phyloP scores from a whole-genome alignment of 2,329 filamentous ascomycete genomes.

The Sporothrix phasma region DNA sequence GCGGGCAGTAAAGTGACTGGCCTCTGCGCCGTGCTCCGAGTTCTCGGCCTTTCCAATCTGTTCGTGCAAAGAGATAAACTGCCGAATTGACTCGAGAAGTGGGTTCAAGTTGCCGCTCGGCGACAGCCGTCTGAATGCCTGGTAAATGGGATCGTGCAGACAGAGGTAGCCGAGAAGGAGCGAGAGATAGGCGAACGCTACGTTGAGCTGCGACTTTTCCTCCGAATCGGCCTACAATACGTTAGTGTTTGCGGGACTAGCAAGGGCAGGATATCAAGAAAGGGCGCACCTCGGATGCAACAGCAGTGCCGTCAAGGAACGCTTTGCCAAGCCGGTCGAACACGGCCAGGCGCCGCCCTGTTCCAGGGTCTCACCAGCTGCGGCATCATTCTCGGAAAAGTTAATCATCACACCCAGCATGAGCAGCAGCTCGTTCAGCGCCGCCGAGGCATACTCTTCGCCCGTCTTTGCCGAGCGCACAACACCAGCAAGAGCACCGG shows the following conservation, averaged over 20 bases:
- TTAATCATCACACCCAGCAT: slow-evolving; percentile 80
- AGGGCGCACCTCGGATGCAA: slow-evolving; percentile 54
- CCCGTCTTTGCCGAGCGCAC: slow-evolving; percentile 36
- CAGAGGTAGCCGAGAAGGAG: slow-evolving; percentile 76
- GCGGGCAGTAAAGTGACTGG: slow-evolving; percentile 28
- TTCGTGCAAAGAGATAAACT: slow-evolving; percentile 44
- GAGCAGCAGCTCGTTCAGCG: slow-evolving; percentile 64
- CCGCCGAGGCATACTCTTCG: slow-evolving; percentile 38
- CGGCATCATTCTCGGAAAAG: slow-evolving; percentile 65
- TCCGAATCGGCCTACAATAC: slow-evolving; percentile 52
- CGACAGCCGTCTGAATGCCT: slow-evolving; percentile 34
- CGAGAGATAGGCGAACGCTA: slow-evolving; percentile 77
- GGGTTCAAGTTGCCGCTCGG: slow-evolving; percentile 35
- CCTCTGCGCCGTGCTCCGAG: slow-evolving; percentile 26
- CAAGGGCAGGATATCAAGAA: background rate
- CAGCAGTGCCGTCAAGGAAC: slow-evolving; percentile 58
- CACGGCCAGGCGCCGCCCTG: slow-evolving; percentile 22
- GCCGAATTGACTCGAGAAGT: slow-evolving; percentile 42
- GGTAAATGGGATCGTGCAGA: slow-evolving; percentile 39
- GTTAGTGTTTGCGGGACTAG: slow-evolving; percentile 16
- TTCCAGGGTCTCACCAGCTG: slow-evolving; percentile 43
- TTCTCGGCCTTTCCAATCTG: slow-evolving; percentile 35
- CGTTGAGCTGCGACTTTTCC: slow-evolving; percentile 67
- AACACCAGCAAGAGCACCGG: slow-evolving; percentile 40
- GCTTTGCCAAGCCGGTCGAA: slow-evolving; percentile 47